Conservation (phyloP, 495 filamentous ascomycete species). For the Penicillium arizonense region DNA sequence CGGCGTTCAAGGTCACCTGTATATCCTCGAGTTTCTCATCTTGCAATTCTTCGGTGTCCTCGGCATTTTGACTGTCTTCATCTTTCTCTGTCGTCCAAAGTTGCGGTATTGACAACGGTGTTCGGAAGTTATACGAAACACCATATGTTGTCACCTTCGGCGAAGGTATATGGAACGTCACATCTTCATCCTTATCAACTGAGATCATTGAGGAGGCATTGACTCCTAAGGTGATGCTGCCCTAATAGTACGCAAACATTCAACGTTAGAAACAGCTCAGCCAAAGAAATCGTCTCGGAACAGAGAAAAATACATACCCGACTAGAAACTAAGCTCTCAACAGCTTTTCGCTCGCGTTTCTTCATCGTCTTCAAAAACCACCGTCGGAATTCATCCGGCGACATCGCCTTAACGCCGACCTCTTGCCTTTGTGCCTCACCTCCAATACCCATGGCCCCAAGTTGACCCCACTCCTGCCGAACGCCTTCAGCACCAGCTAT, state of each 20-base stretch:
- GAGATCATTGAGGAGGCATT: conserved; percentile 40
- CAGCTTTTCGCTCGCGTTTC: conserved; percentile 36
- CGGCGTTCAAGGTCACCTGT: conserved; percentile 32
- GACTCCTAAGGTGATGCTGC: conserved; percentile 37
- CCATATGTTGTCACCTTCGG: conserved; percentile 22
- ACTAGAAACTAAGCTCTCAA: conserved; percentile 44
- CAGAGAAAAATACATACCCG: conserved; percentile 32
- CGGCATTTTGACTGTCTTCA: not conserved
- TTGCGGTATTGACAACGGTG: conserved; percentile 29
- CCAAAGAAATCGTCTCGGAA: not conserved
- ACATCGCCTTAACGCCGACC: conserved; percentile 44
- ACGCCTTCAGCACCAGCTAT: conserved; percentile 45
- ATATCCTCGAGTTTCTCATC: conserved; percentile 9
- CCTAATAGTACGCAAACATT: conserved; percentile 17
- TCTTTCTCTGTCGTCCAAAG: conserved; percentile 19
- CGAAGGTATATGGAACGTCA: conserved; percentile 29
- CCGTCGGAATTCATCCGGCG: conserved; percentile 45
- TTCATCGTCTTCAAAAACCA: conserved; percentile 52
- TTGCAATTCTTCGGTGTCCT: conserved; percentile 10
- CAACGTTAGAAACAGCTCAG: conserved; percentile 6
- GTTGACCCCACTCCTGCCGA: conserved; percentile 37
- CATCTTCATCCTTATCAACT: conserved; percentile 30
- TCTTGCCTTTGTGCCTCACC: conserved; percentile 29
- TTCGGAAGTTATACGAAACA: conserved; percentile 35
- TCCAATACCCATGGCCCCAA: conserved; percentile 32